Conservation (phyloP, 2,329 filamentous ascomycete genomes). For the Pleurostoma richardsiae region DNA sequence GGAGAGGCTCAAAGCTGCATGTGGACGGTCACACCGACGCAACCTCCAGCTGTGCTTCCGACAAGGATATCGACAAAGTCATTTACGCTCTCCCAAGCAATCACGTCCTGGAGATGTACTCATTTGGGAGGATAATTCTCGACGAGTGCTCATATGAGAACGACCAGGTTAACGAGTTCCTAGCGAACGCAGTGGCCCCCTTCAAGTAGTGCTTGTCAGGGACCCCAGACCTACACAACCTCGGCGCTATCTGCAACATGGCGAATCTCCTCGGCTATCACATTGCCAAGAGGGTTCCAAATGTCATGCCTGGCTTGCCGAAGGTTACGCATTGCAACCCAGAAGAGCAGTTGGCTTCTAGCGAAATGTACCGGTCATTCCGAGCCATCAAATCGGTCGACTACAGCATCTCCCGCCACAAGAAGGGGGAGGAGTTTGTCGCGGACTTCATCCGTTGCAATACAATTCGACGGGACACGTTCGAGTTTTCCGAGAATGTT, state of each 20-base stretch:
- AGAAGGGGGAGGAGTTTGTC: conserved; percentile 45
- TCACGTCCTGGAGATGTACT: conserved; percentile 27
- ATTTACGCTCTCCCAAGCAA: no score
- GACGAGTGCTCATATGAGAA: conserved; percentile 39
- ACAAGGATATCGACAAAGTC: no score
- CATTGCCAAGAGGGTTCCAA: conserved; percentile 27
- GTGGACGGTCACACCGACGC: no score
- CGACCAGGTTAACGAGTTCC: conserved; percentile 21
- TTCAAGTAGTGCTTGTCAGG: conserved; percentile 39
- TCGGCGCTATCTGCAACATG: conserved; percentile 28
- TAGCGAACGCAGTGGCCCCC: conserved; percentile 21
- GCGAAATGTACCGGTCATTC: conserved; percentile 25
- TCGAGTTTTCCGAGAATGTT: conserved; percentile 14
- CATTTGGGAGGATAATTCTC: conserved; percentile 30
- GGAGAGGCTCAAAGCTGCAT: no score
- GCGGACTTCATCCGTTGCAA: conserved; percentile 53
- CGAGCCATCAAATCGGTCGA: conserved; percentile 25
- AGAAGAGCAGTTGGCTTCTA: conserved; percentile 18
- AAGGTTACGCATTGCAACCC: conserved; percentile 25
- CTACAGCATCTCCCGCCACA: conserved; percentile 26
- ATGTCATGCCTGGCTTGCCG: conserved; percentile 27
- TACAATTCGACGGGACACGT: conserved; percentile 16
- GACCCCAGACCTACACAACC: conserved; percentile 29
- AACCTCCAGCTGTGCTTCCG: no score
- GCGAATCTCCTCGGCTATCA: conserved; percentile 30